These are phyloP conservation scores for Penicillium expansum DNA, from an alignment of 2,329 filamentous ascomycete genomes.

Conservation along the genomic window DNA sequence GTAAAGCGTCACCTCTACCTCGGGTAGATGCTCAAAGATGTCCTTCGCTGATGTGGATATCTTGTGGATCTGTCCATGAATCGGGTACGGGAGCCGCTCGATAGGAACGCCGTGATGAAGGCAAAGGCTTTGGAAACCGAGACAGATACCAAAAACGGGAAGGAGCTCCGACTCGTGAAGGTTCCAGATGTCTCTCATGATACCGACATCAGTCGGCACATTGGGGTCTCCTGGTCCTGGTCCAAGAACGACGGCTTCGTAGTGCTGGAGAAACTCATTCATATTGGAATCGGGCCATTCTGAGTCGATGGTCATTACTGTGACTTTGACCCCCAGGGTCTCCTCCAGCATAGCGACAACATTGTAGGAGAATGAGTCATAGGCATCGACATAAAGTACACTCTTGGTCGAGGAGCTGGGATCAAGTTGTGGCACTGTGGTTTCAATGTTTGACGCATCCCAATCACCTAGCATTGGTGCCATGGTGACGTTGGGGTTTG, in stretches of 20 bases:
- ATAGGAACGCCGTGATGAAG: constrained; percentile 66
- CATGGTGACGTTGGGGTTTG: constrained; percentile 17
- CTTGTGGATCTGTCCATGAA: constrained; percentile 76
- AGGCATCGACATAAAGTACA: constrained; percentile 90
- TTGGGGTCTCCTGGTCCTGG: constrained; percentile 84
- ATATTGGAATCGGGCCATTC: constrained; percentile 45
- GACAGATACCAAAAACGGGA: constrained; percentile 82
- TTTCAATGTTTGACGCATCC: constrained; percentile 11
- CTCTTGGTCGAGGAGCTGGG: constrained; percentile 18
- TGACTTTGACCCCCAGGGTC: constrained; percentile 65
- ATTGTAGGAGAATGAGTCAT: constrained; percentile 96
- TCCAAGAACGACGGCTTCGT: constrained; percentile 84
- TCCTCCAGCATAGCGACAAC: constrained; percentile 78
- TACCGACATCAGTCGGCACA: constrained; percentile 71
- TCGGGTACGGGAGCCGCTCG: constrained; percentile 64
- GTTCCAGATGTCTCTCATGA: constrained; percentile 74
- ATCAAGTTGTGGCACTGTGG: neutral
- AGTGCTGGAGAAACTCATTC: constrained; percentile 53
- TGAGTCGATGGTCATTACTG: constrained; percentile 69
- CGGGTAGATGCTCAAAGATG: constrained; percentile 62
- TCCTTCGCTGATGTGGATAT: constrained; percentile 61
- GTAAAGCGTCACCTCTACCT: constrained; percentile 72
- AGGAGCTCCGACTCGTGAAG: constrained; percentile 59
- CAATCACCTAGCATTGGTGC: constrained; percentile 32
- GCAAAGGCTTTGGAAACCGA: constrained; percentile 83